Evolutionary conservation across 768 basidiomycete genomes (phyloP), one percentile per base, ranked within the genome.

Genomic region (Favolaschia claudopus): DNA sequence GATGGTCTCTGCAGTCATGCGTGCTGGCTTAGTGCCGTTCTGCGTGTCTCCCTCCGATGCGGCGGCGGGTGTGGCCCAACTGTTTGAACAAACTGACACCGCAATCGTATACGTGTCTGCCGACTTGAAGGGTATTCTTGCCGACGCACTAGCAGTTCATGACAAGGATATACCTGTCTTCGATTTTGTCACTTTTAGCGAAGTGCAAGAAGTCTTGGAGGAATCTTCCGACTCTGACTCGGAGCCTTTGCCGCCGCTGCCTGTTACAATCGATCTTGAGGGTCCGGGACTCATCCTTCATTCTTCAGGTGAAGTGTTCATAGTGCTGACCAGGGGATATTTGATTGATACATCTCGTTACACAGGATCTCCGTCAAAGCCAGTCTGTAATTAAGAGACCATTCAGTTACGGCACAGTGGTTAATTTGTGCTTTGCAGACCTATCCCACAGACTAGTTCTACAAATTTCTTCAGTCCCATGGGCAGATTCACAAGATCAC

Each of bases 31-130:
- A 17, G 29, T 48, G 33, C 62, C 69, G 0, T 79, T 79, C 62
- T 74, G 76, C 2, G 68, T 79, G 46, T 77, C 77, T 1, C 64
- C 71, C 1, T 66, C 74, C 2, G 77, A 77, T 60, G 74, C 78
- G 1, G 61, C 69, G 0, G 42, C 63, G 10, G 72, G 72, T 0
- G 58, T 77, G 8, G 69, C 67, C 7, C 69, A 76, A 44, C 62
- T 78, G 3, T 47, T 76, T 3, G 20, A 39, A 10, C 43, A 63
- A 40, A 69, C 63, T 12, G 15, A 22, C 2, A 4, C 53, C 4
- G 54, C 29, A 4, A 53, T 31, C 8, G 48, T 55, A 4, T 61
- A 61, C 24, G 33, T 61, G 13, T 61, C 53, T 17, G 31, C 9
- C 36, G 13, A 17, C 12, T 17, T 32, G 37, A n/a, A 28, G 29